Evolutionary conservation across 2,329 filamentous ascomycete genomes (phyloP).

Genomic region (Madurella fahalii): DNA sequence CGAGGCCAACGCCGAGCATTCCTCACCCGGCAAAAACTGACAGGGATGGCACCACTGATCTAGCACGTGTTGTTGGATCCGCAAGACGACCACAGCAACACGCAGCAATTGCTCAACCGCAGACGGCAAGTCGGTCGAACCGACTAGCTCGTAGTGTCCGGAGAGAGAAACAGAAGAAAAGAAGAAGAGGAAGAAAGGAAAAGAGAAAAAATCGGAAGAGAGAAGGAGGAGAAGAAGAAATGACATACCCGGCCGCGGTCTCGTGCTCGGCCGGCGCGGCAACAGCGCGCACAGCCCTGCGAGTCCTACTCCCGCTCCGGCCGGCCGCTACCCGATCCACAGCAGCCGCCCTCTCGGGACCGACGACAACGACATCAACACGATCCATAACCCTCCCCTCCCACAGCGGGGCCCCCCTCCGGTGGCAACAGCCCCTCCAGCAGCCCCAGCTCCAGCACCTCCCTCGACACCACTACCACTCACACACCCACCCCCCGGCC

Average conservation of each 20-base stretch:
- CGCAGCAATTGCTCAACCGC: background rate
- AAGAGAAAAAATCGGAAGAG: no score
- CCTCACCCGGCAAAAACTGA: background rate
- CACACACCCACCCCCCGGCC: conserved; percentile 61
- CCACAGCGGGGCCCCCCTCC: background rate
- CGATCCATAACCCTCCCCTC: background rate
- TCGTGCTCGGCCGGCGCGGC: conserved; percentile 5
- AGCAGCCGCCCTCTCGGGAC: background rate
- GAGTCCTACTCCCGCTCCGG: conserved; percentile 5
- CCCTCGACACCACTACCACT: conserved; percentile 56
- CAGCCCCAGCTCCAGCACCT: background rate
- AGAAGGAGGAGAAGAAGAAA: no score
- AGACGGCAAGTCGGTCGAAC: no score
- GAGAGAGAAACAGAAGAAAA: no score
- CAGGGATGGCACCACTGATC: background rate
- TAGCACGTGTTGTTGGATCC: background rate
- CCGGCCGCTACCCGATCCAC: background rate
- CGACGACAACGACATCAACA: background rate
- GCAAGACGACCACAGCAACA: conserved; percentile 1
- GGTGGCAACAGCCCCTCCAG: background rate
- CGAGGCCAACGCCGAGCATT: conserved; percentile 1
- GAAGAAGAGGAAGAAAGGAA: no score
- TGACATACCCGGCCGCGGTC: background rate
- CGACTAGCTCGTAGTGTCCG: no score
- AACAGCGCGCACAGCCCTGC: conserved; percentile 5